Conservation (phyloP, 108 stramenopile species). For the Conticribra guillardii region DNA sequence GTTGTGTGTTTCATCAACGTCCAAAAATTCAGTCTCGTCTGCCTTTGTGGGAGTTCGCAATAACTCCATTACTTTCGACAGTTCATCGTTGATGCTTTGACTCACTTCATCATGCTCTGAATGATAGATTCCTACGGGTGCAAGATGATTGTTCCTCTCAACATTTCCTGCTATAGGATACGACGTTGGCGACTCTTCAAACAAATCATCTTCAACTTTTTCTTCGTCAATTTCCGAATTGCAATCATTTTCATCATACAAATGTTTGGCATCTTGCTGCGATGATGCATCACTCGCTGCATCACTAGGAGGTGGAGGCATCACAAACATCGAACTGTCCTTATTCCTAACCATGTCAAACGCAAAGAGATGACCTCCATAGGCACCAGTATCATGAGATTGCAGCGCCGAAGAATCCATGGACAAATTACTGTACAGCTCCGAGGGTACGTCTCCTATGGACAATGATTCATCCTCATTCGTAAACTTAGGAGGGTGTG, state of each 20-base stretch:
- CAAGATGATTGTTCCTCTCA: background rate
- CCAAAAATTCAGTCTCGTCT: background rate
- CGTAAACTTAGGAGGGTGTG: background rate
- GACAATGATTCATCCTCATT: constrained; percentile 12
- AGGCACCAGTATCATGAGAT: constrained; percentile 15
- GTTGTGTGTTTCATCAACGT: constrained; percentile 2
- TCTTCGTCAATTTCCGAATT: constrained; percentile 1
- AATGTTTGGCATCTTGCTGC: constrained; percentile 15
- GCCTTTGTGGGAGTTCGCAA: constrained; percentile 9
- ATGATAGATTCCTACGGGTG: background rate
- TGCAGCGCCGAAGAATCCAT: constrained; percentile 19
- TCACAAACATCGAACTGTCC: constrained; percentile 7
- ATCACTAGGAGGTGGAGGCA: constrained; percentile 50
- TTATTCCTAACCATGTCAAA: constrained; percentile 32
- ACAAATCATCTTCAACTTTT: background rate
- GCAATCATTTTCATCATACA: background rate
- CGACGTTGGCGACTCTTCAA: background rate
- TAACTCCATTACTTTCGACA: constrained; percentile 34
- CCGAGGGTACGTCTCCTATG: constrained; percentile 29
- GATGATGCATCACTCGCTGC: constrained; percentile 40
- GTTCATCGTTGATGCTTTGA: constrained; percentile 40
- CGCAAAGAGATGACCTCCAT: constrained; percentile 18
- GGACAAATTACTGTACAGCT: constrained; percentile 32
- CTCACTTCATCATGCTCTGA: constrained; percentile 1
- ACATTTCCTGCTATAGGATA: background rate